Evolutionary conservation across 768 basidiomycete genomes (phyloP).

Genomic region (Lentinula aciculospora): DNA sequence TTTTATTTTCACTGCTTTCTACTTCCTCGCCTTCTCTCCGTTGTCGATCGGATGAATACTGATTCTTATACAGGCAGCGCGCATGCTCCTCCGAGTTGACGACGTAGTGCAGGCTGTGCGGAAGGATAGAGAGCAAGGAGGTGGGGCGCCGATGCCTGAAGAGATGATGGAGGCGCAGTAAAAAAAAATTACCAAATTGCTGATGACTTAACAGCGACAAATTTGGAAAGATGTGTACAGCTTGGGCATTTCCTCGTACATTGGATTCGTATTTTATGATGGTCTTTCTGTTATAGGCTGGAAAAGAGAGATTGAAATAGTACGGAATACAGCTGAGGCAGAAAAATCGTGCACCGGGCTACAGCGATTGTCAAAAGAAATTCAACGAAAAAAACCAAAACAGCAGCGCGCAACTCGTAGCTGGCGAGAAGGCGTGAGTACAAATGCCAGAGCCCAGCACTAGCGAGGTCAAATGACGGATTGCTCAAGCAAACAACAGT

Average conservation of each 20-base stretch:
- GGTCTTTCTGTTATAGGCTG: too few relatives aligned
- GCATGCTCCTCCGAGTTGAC: constrained; percentile 88
- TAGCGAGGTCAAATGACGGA: not conserved
- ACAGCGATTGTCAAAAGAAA: not conserved
- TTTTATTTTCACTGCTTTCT: too few relatives aligned
- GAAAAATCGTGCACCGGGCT: too few relatives aligned
- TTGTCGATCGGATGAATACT: not conserved
- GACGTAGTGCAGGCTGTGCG: constrained; percentile 89
- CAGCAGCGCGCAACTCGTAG: not conserved
- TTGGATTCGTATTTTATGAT: too few relatives aligned
- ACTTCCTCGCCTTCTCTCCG: not conserved
- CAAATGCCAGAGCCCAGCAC: not conserved
- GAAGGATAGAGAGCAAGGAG: constrained; percentile 58
- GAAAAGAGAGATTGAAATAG: too few relatives aligned
- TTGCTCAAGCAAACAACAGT: not conserved
- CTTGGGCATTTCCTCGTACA: too few relatives aligned
- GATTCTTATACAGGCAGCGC: constrained; percentile 55
- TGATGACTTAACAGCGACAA: not conserved
- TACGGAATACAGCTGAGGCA: too few relatives aligned
- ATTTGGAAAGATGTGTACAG: too few relatives aligned
- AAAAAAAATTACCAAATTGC: not conserved
- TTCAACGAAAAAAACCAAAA: not conserved
- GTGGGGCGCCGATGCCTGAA: constrained; percentile 42
- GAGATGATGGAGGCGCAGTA: constrained; percentile 42
- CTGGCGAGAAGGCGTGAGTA: not conserved